These are phyloP conservation scores for Pontederia paniculata DNA, from an alignment of 176 grass and related monocot genomes.

Conservation along the genomic window DNA sequence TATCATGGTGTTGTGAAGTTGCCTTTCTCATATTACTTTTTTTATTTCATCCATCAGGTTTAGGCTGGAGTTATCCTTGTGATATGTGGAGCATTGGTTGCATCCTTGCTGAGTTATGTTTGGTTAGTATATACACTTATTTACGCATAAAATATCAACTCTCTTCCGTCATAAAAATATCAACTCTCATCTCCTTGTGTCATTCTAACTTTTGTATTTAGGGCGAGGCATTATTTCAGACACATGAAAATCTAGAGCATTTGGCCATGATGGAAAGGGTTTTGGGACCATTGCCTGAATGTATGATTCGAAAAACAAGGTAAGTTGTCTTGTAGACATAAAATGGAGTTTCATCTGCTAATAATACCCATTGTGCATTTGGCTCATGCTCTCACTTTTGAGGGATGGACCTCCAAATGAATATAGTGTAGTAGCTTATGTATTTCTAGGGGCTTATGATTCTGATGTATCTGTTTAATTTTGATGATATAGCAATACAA, in stretches of 20 bases:
- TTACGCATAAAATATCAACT: too few species aligned
- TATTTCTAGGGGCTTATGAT: too few species aligned
- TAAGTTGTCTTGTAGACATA: not conserved
- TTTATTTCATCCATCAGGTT: constrained; percentile 12
- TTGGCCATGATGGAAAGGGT: constrained; percentile 7
- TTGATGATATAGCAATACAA: too few species aligned
- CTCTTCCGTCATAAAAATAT: too few species aligned
- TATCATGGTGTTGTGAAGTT: too few species aligned
- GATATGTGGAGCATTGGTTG: constrained; percentile 10
- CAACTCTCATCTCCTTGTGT: too few species aligned
- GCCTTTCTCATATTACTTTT: too few species aligned
- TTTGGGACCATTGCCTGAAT: not conserved
- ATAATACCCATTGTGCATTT: too few species aligned
- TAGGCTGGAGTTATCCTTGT: constrained; percentile 18
- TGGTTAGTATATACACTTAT: not conserved
- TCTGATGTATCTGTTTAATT: too few species aligned
- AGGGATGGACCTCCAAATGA: too few species aligned
- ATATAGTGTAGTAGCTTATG: too few species aligned
- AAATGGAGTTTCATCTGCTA: not conserved
- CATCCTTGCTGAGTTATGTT: constrained; percentile 1
- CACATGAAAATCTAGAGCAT: not conserved
- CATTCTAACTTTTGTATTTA: not conserved
- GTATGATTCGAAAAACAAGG: not conserved
- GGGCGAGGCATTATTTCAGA: not conserved
- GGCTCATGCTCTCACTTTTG: too few species aligned